These are phyloP conservation scores for Penicillium ochrochloron DNA, from an alignment of 495 filamentous ascomycete genomes.

Conservation along the genomic window DNA sequence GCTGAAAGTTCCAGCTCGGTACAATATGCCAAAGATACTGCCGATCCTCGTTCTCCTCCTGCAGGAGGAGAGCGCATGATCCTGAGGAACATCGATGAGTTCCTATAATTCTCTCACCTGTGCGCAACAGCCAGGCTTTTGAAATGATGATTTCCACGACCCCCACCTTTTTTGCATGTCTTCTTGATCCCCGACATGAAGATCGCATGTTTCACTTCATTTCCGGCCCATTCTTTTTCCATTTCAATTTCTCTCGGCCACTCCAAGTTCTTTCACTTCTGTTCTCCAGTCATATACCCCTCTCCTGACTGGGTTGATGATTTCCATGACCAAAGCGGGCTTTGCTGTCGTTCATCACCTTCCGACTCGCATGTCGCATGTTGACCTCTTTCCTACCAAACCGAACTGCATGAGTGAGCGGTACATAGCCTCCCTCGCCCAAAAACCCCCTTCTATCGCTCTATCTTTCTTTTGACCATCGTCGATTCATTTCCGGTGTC, in stretches of 20 bases:
- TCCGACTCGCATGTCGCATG: conserved; percentile 19
- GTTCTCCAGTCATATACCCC: conserved; percentile 30
- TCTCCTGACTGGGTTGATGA: conserved; percentile 37
- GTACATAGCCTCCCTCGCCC: background rate
- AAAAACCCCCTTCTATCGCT: conserved; percentile 3
- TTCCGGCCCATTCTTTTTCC: conserved; percentile 8
- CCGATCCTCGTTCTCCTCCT: conserved; percentile 56
- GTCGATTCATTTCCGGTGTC: conserved; percentile 22
- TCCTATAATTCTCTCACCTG: conserved; percentile 44
- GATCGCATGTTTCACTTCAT: conserved; percentile 25
- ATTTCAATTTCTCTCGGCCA: conserved; percentile 6
- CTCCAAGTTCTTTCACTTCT: conserved; percentile 21
- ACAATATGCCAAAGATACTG: conserved; percentile 37
- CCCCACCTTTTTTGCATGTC: conserved; percentile 31
- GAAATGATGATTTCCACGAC: conserved; percentile 49
- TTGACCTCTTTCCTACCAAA: background rate
- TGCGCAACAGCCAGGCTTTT: conserved; percentile 10
- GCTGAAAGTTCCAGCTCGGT: conserved; percentile 30
- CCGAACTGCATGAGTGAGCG: background rate
- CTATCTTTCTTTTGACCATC: background rate
- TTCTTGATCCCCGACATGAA: conserved; percentile 22
- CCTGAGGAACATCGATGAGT: conserved; percentile 59
- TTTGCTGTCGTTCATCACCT: conserved; percentile 48
- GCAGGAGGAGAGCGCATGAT: conserved; percentile 52
- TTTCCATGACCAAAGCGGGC: conserved; percentile 54